Percentiles rank a stretch among this genome's conserved stretches.
These are phyloP conservation scores for Cenococcum geophilum DNA, from an alignment of 495 filamentous ascomycete species.

Conservation along the genomic window DNA sequence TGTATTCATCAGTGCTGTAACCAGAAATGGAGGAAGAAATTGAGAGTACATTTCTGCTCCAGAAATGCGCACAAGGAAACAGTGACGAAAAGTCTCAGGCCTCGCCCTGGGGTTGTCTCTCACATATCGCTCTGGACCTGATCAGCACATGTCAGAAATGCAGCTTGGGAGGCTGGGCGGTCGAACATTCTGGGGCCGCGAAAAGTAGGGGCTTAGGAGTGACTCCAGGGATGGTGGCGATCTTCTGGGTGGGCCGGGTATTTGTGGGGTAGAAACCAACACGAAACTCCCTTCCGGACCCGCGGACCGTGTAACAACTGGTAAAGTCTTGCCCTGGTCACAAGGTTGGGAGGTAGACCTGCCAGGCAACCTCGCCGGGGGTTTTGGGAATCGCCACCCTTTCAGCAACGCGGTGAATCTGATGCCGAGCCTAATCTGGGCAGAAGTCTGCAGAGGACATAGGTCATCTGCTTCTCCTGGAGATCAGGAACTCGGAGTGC, in stretches of 20 bases:
- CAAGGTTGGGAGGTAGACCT: slow-evolving; percentile 10
- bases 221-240: background rate
- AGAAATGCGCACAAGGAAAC: background rate
- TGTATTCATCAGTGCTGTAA: background rate
- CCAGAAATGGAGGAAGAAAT: slow-evolving; percentile 4
- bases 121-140: background rate
- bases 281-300: slow-evolving; percentile 20
- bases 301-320: slow-evolving; percentile 21
- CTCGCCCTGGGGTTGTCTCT: background rate
- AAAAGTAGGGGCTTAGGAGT: background rate
- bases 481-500: slow-evolving; percentile 15
- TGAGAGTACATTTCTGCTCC: background rate
- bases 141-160: slow-evolving; percentile 2
- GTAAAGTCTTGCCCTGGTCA: slow-evolving; percentile 14
- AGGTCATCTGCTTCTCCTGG: slow-evolving; percentile 12
- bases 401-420: background rate
- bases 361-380: slow-evolving; percentile 7
- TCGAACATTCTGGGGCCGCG: background rate
- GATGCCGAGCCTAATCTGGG: background rate
- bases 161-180: background rate
- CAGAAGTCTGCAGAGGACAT: background rate
- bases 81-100: background rate
- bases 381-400: background rate
- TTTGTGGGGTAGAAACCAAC: slow-evolving; percentile 19
- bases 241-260: slow-evolving; percentile 16